Conservation (phyloP, 1,284 basidiomycete genomes). For the Pulveroboletus sp. region DNA sequence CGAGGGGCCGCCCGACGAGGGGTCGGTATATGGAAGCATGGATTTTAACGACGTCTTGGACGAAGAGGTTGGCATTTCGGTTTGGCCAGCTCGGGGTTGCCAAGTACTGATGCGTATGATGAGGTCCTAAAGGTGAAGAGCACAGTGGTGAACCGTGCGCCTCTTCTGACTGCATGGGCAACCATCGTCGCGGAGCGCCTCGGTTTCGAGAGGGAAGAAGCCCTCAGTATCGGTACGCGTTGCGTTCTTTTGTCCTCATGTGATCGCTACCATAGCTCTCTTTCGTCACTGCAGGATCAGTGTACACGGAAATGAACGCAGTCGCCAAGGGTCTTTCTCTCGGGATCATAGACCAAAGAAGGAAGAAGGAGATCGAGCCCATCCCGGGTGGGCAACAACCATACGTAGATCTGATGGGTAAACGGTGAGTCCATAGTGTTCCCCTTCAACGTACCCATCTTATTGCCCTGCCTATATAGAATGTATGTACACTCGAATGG, state of each 20-base stretch:
- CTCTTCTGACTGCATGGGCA: slow-evolving; percentile 93
- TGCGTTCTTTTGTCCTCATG: not conserved
- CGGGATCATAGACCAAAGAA: slow-evolving; percentile 63
- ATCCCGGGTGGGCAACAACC: slow-evolving; percentile 73
- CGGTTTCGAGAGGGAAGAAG: slow-evolving; percentile 84
- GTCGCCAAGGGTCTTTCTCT: slow-evolving; percentile 79
- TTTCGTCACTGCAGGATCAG: slow-evolving; percentile 56
- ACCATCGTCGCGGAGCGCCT: slow-evolving; percentile 81
- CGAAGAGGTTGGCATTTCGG: slow-evolving; percentile 50
- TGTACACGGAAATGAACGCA: slow-evolving; percentile 91
- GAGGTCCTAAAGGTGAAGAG: slow-evolving; percentile 60
- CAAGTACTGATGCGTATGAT: slow-evolving; percentile 1
- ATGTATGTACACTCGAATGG: slow-evolving; percentile 42
- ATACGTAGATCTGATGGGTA: slow-evolving; percentile 87
- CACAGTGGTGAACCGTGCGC: slow-evolving; percentile 84
- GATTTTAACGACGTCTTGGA: slow-evolving; percentile 72
- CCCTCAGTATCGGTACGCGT: slow-evolving; percentile 76
- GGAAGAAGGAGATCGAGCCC: slow-evolving; percentile 52
- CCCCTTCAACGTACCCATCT: not conserved
- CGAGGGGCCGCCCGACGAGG: slow-evolving; percentile 46
- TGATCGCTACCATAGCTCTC: slow-evolving; percentile 8
- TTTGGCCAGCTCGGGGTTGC: not conserved
- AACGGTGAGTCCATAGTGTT: slow-evolving; percentile 52
- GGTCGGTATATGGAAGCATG: slow-evolving; percentile 47
- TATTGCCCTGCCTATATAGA: slow-evolving; percentile 30